Percentiles rank a stretch among this genome's conserved stretches.
phyloP scores from a whole-genome alignment of 208 protist species.

The Naegleria lovaniensis region DNA sequence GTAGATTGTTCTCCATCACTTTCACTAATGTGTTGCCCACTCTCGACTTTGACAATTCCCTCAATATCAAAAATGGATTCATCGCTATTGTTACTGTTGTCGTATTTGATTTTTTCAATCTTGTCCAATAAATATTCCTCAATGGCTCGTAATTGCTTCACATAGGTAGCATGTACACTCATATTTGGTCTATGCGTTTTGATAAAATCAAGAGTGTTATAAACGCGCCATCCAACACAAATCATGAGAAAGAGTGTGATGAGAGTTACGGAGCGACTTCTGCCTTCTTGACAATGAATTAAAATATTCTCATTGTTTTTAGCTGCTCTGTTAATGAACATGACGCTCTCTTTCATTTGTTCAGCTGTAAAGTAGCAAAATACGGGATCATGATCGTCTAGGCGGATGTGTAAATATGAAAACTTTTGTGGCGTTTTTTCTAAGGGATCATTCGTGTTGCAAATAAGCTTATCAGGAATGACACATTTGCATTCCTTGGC shows the following conservation, averaged over 20 bases:
- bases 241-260: neutral
- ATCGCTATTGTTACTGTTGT: neutral
- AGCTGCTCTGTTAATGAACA: neutral
- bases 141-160: neutral
- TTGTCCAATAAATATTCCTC: neutral
- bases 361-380: neutral
- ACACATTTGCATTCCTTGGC: neutral
- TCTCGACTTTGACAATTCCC: neutral
- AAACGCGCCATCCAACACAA: neutral
- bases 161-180: neutral
- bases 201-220: neutral
- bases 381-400: neutral
- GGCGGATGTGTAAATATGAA: neutral
- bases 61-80: neutral
- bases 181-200: neutral
- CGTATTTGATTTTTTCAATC: neutral
- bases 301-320: neutral
- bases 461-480: neutral
- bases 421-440: neutral
- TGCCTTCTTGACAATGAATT: neutral
- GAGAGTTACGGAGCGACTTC: neutral
- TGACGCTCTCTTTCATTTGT: neutral
- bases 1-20: neutral
- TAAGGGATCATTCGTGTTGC: neutral
- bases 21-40: neutral